These are phyloP conservation scores for Pseudogymnoascus sp. DNA, from an alignment of 2,329 filamentous ascomycete species.

Conservation along the genomic window DNA sequence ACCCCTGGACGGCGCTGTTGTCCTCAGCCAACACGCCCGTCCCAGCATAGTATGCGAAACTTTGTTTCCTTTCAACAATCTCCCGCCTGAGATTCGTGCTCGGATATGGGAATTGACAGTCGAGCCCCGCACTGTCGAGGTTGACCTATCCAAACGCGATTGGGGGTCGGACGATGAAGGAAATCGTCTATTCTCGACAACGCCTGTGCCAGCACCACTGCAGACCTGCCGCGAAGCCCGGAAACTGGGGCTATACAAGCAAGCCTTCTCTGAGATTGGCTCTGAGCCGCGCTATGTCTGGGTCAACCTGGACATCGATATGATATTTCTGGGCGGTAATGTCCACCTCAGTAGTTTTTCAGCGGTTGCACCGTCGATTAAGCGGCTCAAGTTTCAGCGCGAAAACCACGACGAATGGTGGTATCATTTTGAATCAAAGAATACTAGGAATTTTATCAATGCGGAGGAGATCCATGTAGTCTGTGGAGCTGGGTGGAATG, in stretches of 20 bases:
- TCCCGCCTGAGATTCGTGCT: conserved; percentile 17
- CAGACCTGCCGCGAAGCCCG: neutral
- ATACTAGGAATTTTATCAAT: neutral
- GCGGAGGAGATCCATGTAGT: neutral
- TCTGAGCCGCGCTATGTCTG: neutral
- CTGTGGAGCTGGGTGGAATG: neutral
- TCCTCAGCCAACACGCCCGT: neutral
- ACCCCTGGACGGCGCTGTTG: neutral
- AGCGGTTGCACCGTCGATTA: neutral
- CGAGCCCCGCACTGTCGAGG: conserved; percentile 13
- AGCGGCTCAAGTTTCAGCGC: neutral
- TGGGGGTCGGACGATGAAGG: neutral
- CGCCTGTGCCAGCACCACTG: neutral
- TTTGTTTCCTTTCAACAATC: conserved; percentile 10
- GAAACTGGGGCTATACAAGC: neutral
- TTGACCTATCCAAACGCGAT: neutral
- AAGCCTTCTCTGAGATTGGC: neutral
- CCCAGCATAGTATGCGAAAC: neutral
- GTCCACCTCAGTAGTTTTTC: neutral
- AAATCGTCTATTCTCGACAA: neutral
- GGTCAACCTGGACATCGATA: neutral
- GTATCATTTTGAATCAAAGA: neutral
- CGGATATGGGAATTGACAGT: conserved; percentile 17
- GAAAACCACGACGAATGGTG: neutral
- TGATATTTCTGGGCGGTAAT: neutral